These are phyloP conservation scores for Colletotrichum sp. DNA, from an alignment of 2,329 filamentous ascomycete species.

Conservation along the genomic window DNA sequence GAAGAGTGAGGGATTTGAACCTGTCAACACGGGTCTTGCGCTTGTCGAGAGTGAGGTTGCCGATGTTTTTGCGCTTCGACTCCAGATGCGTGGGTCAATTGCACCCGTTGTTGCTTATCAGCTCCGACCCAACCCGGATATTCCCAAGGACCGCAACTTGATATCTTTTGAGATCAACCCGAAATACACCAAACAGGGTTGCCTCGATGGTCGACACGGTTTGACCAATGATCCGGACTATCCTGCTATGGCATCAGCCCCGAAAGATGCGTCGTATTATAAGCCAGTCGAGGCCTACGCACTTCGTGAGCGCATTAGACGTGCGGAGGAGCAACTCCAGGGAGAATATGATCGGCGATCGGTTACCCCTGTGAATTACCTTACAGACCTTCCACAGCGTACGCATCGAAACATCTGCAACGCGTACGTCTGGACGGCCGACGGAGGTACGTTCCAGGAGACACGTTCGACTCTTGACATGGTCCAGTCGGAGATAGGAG, in stretches of 20 bases:
- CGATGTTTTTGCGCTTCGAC: background rate
- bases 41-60: background rate
- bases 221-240: fast-evolving
- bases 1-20: background rate
- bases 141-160: background rate
- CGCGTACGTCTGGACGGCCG: background rate
- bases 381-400: background rate
- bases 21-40: background rate
- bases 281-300: background rate
- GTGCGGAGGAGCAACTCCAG: background rate
- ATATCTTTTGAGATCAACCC: background rate
- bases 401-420: background rate
- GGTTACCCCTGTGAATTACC: too few species aligned
- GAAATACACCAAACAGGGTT: background rate
- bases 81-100: background rate
- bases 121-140: background rate
- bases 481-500: background rate
- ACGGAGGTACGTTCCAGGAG: background rate
- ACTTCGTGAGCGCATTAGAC: background rate
- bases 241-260: background rate
- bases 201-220: background rate
- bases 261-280: background rate
- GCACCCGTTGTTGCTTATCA: background rate
- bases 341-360: background rate
- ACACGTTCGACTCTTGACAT: background rate